Conservation (phyloP, 306 rosid species). For the Lathyrus sativus region DNA sequence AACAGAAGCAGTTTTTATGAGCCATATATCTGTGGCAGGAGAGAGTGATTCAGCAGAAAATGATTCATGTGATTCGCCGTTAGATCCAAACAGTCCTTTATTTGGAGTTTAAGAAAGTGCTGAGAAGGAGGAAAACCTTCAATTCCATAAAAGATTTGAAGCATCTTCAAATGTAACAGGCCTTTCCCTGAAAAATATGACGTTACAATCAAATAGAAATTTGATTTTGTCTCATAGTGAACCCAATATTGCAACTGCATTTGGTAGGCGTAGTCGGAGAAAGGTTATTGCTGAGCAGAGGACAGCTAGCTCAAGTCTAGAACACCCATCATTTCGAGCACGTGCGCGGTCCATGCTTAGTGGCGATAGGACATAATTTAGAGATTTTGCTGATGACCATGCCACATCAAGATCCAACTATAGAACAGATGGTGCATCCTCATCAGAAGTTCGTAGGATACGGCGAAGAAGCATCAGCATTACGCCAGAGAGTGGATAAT, state of each 20-base stretch:
- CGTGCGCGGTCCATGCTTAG: slow-evolving; percentile 95
- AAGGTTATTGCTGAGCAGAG: slow-evolving; percentile 96
- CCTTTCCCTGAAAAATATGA: slow-evolving; percentile 71
- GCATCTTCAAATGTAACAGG: slow-evolving; percentile 64
- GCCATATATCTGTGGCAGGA: slow-evolving; percentile 91
- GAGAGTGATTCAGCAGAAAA: slow-evolving; percentile 99
- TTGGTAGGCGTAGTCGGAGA: slow-evolving; percentile 98
- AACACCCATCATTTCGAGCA: slow-evolving; percentile 88
- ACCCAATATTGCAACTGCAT: slow-evolving; percentile 94
- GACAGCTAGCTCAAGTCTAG: slow-evolving; percentile 99
- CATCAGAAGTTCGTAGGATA: slow-evolving; percentile 78
- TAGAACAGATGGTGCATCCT: slow-evolving; percentile 81
- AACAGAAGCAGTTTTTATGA: slow-evolving; percentile 85
- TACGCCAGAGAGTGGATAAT: slow-evolving; percentile 85
- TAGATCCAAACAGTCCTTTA: slow-evolving; percentile 98
- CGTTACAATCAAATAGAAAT: slow-evolving; percentile 66
- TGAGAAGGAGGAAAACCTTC: slow-evolving; percentile 84
- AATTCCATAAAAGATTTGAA: slow-evolving; percentile 67
- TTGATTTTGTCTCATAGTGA: slow-evolving; percentile 95
- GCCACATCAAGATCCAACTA: slow-evolving; percentile 77
- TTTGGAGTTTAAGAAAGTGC: slow-evolving; percentile 83
- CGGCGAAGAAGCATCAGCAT: slow-evolving; percentile 91
- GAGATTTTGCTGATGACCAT: slow-evolving; percentile 83
- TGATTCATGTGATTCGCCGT: slow-evolving; percentile 98
- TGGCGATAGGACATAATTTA: slow-evolving; percentile 81